phyloP scores from a whole-genome alignment of 1,139 yeast genomes.

The Taphrina sp. region DNA sequence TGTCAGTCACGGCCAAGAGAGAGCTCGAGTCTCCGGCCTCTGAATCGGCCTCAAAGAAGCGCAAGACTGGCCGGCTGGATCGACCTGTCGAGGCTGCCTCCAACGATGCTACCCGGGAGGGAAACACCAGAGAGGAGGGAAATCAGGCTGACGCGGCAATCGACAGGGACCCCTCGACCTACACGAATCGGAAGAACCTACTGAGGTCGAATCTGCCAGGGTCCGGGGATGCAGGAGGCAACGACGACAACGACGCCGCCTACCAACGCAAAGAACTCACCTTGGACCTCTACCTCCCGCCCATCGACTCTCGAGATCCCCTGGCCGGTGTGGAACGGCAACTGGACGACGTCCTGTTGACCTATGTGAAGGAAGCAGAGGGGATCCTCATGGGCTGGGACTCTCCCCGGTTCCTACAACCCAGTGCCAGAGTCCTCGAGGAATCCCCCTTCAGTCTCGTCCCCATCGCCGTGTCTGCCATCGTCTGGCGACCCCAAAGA shows the following conservation, averaged over 20 bases:
- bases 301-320: conserved; percentile 30
- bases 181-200: conserved; percentile 17
- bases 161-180: too few relatives aligned
- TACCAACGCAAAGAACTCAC: conserved; percentile 4
- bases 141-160: too few relatives aligned
- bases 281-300: conserved; percentile 31
- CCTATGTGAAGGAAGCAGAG: conserved; percentile 64
- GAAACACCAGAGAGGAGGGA: background rate
- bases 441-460: conserved; percentile 85
- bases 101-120: background rate
- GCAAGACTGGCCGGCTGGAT: background rate
- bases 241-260: background rate
- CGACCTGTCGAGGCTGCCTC: background rate
- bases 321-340: conserved; percentile 50
- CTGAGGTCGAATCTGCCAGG: background rate
- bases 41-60: conserved; percentile 18
- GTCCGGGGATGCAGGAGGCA: background rate
- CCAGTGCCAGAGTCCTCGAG: conserved; percentile 65
- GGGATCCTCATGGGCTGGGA: conserved; percentile 84
- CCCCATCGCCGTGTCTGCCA: conserved; percentile 81
- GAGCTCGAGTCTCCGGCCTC: conserved; percentile 20
- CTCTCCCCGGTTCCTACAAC: conserved; percentile 44
- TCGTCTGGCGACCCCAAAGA: conserved; percentile 83
- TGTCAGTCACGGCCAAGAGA: conserved; percentile 16
- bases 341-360: conserved; percentile 84